Evolutionary conservation across 2,329 filamentous ascomycete genomes (phyloP), one percentile per base, ranked within the genome.

Genomic region (Pseudogymnoascus sp.): DNA sequence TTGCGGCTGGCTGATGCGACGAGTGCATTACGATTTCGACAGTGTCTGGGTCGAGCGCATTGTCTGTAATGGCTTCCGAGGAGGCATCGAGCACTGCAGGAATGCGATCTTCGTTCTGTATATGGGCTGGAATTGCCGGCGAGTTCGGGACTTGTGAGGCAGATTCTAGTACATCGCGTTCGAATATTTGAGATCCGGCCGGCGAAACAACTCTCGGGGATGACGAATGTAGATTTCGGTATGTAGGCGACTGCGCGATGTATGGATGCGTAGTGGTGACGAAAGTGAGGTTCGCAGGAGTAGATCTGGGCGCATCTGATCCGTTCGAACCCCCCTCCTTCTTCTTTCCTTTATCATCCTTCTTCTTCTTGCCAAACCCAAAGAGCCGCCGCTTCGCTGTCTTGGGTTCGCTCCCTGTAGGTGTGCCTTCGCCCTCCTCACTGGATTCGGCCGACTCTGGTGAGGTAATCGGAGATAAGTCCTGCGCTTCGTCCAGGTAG

Each of bases 1-100:
- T 79, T 1, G 84, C 80, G 11, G 90, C 91, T 25, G 90, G 87
- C 70, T 93, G 91, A 73, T 97, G 92, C 22, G 86, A 85, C 32
- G 84, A 81, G 72, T 95, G 91, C 57, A 90, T 97, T 50, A 97
- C 84, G 71, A 97, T 97, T 76, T 97, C 91, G 60, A 97, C 92
- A 22, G 86, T 84, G 72, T 97, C 91, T 4, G 91, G 91, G 72
- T 94, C 88, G 58, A 97, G 81, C 62, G 87, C 86, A 66, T 85
- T 79, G 74, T 96, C 91, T 11, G 93, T 97, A 69, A 97, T 96
- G 62, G 92, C 91, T 68, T 92, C 85, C 41, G 91, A 95, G 2
- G 91, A 93, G 59, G 93, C 93, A 72, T 96, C 91, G 57, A 97
- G 80, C 11, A 95, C 92, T 0, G 93, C 84, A 6, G 93, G 93